Evolutionary conservation across 2,329 filamentous ascomycete species (phyloP).

Genomic region (Aspergillus persii): DNA sequence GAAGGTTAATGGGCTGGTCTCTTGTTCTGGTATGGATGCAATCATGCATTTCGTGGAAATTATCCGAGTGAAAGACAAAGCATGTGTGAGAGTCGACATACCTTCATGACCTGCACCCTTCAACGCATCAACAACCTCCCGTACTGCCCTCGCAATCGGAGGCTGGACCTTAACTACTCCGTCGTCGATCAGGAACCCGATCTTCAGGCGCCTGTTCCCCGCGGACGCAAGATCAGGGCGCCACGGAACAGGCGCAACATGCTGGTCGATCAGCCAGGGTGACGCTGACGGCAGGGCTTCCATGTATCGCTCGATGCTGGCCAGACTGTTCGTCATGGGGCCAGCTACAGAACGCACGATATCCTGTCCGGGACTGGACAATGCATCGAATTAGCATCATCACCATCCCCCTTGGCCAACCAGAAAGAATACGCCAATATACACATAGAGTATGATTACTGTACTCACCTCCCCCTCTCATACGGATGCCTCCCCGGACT

Average conservation of each 20-base stretch:
- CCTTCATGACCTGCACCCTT: constrained; percentile 56
- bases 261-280: constrained; percentile 37
- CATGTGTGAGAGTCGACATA: constrained; percentile 1
- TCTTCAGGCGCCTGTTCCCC: constrained; percentile 50
- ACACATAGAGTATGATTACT: no score
- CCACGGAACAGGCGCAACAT: constrained; percentile 37
- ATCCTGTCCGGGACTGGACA: constrained; percentile 1
- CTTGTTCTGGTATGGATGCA: background rate
- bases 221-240: constrained; percentile 22
- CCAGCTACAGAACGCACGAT: constrained; percentile 29
- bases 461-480: background rate
- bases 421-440: no score
- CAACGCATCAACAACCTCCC: constrained; percentile 49
- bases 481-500: constrained; percentile 4
- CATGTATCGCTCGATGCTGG: constrained; percentile 30
- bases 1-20: background rate
- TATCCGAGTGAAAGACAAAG: no score
- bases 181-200: constrained; percentile 60
- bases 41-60: no score
- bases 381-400: no score
- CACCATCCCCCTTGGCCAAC: no score
- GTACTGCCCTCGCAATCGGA: constrained; percentile 56
- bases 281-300: constrained; percentile 18
- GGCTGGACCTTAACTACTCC: constrained; percentile 60
- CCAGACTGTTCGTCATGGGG: constrained; percentile 24